phyloP scores from a whole-genome alignment of 2,329 filamentous ascomycete species.

The Fusarium pseudograminearum region DNA sequence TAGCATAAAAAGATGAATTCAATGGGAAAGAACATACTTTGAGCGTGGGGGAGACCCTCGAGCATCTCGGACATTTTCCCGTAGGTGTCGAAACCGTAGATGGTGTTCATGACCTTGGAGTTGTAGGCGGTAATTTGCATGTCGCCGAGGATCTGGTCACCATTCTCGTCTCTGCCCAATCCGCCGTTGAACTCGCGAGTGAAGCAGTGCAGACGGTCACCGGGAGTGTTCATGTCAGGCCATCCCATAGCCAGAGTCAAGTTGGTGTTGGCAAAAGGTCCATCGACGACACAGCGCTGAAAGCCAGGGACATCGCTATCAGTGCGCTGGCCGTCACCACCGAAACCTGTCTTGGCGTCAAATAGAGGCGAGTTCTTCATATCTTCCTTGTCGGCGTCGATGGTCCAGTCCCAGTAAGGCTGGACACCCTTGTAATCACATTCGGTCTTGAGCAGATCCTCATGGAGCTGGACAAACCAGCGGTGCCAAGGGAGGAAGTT shows the following conservation, averaged over 20 bases:
- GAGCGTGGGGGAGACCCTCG: slow-evolving; percentile 23
- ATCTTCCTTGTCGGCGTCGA: slow-evolving; percentile 16
- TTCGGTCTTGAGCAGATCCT: slow-evolving; percentile 19
- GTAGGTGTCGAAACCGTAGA: slow-evolving; percentile 22
- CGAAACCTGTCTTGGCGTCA: slow-evolving; percentile 18
- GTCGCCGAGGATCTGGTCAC: slow-evolving; percentile 4
- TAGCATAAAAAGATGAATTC: neutral
- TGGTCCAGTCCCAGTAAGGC: slow-evolving; percentile 29
- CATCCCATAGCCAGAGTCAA: slow-evolving; percentile 24
- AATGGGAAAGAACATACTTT: neutral
- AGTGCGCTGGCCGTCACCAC: slow-evolving; percentile 5
- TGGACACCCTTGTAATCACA: slow-evolving; percentile 19
- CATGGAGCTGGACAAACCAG: slow-evolving; percentile 22
- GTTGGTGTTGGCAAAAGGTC: slow-evolving; percentile 25
- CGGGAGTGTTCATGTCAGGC: neutral
- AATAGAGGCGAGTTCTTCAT: slow-evolving; percentile 14
- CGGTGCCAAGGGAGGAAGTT: slow-evolving; percentile 25
- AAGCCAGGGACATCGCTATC: slow-evolving; percentile 13
- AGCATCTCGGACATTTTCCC: slow-evolving; percentile 4
- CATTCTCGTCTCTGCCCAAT: neutral
- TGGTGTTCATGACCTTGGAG: slow-evolving; percentile 17
- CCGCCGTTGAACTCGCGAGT: slow-evolving; percentile 20
- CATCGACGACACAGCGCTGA: slow-evolving; percentile 13
- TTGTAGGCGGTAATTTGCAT: slow-evolving; percentile 19
- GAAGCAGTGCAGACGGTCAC: slow-evolving; percentile 11